Evolutionary conservation across 2,329 filamentous ascomycete species (phyloP), one percentile per base, ranked within the genome.

Genomic region (Dactylonectria estremocensis): DNA sequence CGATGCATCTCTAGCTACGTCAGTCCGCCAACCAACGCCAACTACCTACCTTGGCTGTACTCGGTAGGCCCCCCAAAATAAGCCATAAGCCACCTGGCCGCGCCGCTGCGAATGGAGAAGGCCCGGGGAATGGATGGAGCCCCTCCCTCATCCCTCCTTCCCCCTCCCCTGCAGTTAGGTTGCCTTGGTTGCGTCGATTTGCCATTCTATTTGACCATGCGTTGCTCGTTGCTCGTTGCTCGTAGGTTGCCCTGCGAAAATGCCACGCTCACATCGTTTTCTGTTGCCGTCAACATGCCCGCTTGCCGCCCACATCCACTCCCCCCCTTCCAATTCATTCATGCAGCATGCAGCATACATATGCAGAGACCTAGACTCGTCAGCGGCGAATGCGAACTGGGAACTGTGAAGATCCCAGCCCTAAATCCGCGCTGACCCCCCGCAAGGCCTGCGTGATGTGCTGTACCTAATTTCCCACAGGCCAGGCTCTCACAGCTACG

Each of bases 401-500:
- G 31, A 48, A 46, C 48, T 33, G 61, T 50, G 65, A 67, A 54
- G 61, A 64, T 68, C 66, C 61, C 61, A 68, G 61, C 66, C 56
- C 56, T 65, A 68, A 60, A 45, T 45, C 40, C 55, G 49, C 56
- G 22, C 35, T 61, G 50, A 28, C 24, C 33, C 40, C 52, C 64
- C 64, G 64, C 24, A 58, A 48, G 45, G 46, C 53, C 64, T 66
- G 64, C 64, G 63, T 28, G 58, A 50, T 67, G 64, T 45, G 60
- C 53, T 64, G 64, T 67, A 63, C 54, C 54, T 61, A 66, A 69
- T 69, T 69, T 69, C 67, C 67, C 67, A 64, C 22, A 45, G 62
- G 49, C 59, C 46, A 18, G 53, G 58, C 57, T 61, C 52, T 68
- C 50, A 68, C 62, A 57, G 46, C 52, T 55, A 61, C 13, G 31